These are phyloP conservation scores for Cladosporium sp. DNA, from an alignment of 2,329 filamentous ascomycete species.

Conservation along the genomic window DNA sequence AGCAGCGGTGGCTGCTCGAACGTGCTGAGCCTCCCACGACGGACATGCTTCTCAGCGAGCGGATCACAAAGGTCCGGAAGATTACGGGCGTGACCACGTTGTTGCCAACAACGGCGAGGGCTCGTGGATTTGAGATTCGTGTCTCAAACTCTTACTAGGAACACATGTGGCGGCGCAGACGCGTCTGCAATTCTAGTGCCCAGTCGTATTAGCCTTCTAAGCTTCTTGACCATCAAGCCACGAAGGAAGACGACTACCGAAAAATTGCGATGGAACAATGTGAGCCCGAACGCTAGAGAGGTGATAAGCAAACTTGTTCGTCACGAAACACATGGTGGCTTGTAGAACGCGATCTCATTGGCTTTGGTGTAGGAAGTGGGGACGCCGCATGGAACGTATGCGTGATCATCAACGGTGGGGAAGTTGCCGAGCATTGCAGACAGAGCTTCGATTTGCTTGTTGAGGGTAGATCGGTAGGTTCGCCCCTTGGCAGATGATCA, in stretches of 20 bases:
- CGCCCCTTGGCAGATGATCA: constrained; percentile 6
- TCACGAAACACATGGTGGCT: neutral
- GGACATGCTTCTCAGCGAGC: neutral
- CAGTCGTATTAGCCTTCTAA: neutral
- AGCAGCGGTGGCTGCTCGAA: too few relatives aligned
- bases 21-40: too few relatives aligned
- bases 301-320: neutral
- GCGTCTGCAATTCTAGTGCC: neutral
- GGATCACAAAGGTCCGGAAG: neutral
- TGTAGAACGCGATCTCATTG: neutral
- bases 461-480: neutral
- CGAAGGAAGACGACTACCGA: neutral
- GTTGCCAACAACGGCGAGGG: neutral
- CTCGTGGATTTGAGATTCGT: neutral
- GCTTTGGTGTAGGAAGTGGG: neutral
- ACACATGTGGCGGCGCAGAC: neutral
- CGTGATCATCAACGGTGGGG: constrained; percentile 5
- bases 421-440: constrained; percentile 3
- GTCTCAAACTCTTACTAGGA: neutral
- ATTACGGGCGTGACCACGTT: neutral
- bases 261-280: neutral
- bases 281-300: neutral
- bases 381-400: constrained; percentile 12
- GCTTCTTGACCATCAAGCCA: neutral
- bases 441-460: constrained; percentile 16